Conservation (phyloP, 306 rosid genomes). For the peach (Prunus persica) region Prunus_persica_NCBIv2 NC_034014.1:12281001-12281500, state of each 20-base stretch:
- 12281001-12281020: constrained; percentile 5
- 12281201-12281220: constrained; percentile 37
- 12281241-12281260: constrained; percentile 26
- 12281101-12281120: constrained; percentile 95
- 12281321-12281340: constrained; percentile 24
- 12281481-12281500: constrained; percentile 19
- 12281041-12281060: constrained; percentile 93
- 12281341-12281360: constrained; percentile 39
- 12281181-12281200: constrained; percentile 28
- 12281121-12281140: constrained; percentile 80
- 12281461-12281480: constrained; percentile 24
- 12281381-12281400: constrained; percentile 35
- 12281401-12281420: constrained; percentile 31
- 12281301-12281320: background rate
- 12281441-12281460: constrained; percentile 14
- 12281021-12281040: constrained; percentile 80
- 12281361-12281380: constrained; percentile 34
- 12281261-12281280: constrained; percentile 31
- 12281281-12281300: constrained; percentile 25
- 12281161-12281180: constrained; percentile 25
- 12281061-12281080: constrained; percentile 83
- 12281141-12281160: constrained; percentile 30
- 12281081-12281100: constrained; percentile 87
- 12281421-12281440: constrained; percentile 24
- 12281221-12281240: constrained; percentile 40